phyloP scores from a whole-genome alignment of 2,329 filamentous ascomycete species.

The Setomelanomma holmii region DNA sequence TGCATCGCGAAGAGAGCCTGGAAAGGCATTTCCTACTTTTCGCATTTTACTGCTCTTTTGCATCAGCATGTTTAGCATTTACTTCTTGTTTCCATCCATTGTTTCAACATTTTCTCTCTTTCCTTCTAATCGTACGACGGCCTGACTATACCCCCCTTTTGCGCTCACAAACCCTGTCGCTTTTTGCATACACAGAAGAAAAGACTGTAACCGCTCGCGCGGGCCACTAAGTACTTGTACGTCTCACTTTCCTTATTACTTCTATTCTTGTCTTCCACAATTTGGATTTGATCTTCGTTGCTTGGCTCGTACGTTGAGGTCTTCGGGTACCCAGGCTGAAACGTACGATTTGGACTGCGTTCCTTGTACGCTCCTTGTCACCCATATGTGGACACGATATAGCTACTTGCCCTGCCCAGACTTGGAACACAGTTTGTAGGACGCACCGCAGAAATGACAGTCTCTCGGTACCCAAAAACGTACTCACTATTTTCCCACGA shows the following conservation, averaged over 20 bases:
- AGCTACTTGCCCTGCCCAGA: constrained; percentile 20
- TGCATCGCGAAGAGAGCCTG: constrained; percentile 15
- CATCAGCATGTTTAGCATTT: constrained; percentile 43
- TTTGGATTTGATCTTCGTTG: constrained; percentile 7
- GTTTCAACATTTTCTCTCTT: constrained; percentile 16
- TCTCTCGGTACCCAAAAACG: constrained; percentile 10
- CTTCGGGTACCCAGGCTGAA: constrained; percentile 17
- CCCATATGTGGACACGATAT: constrained; percentile 26
- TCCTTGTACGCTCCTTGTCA: constrained; percentile 21
- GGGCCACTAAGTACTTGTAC: constrained; percentile 44
- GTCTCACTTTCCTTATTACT: constrained; percentile 14
- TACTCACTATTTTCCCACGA: background rate
- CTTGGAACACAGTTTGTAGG: constrained; percentile 9
- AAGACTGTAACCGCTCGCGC: constrained; percentile 53
- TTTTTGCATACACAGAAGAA: constrained; percentile 32
- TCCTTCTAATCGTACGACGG: constrained; percentile 27
- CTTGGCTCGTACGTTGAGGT: constrained; percentile 1
- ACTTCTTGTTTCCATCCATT: constrained; percentile 24
- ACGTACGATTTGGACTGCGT: constrained; percentile 19
- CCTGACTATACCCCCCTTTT: constrained; percentile 42
- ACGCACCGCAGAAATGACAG: constrained; percentile 13
- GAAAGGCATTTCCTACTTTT: constrained; percentile 21
- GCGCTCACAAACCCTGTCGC: constrained; percentile 20
- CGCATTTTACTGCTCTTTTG: constrained; percentile 24
- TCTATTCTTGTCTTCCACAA: background rate